Percentiles rank a stretch among this genome's conserved stretches.
These are phyloP conservation scores for Barnettozyma californica DNA, from an alignment of 805 yeast species.

Conservation along the genomic window DNA sequence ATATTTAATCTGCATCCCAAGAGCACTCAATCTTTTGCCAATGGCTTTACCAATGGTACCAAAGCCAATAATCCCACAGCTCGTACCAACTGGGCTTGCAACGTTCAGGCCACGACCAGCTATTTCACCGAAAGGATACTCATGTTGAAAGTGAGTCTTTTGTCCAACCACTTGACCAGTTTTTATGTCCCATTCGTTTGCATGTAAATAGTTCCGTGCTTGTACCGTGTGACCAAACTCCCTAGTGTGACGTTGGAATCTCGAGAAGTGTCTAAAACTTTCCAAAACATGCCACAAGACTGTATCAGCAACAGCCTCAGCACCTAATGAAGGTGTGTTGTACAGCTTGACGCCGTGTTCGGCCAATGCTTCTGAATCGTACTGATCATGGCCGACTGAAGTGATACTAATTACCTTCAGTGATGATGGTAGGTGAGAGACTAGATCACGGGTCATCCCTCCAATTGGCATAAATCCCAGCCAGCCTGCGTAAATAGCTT, in stretches of 20 bases:
- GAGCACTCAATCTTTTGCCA: conserved; percentile 41
- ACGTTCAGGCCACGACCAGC: conserved; percentile 33
- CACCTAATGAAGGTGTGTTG: conserved; percentile 41
- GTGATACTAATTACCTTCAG: conserved; percentile 47
- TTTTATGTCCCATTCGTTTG: conserved; percentile 18
- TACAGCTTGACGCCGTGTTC: conserved; percentile 38
- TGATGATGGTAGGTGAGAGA: conserved; percentile 38
- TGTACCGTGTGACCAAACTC: conserved; percentile 34
- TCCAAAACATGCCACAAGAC: conserved; percentile 52
- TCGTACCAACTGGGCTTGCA: conserved; percentile 42
- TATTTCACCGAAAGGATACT: conserved; percentile 36
- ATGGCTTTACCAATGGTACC: conserved; percentile 57
- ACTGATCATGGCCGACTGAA: conserved; percentile 53
- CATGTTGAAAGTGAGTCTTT: conserved; percentile 9
- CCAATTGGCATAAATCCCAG: conserved; percentile 48
- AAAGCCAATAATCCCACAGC: conserved; percentile 52
- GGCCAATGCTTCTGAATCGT: conserved; percentile 38
- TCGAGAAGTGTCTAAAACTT: conserved; percentile 46
- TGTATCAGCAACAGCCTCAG: conserved; percentile 62
- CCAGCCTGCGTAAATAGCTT: conserved; percentile 58
- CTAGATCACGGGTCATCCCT: conserved; percentile 40
- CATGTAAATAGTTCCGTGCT: conserved; percentile 34
- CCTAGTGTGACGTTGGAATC: conserved; percentile 29
- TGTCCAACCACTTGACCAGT: conserved; percentile 7
- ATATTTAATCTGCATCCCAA: conserved; percentile 58